These are phyloP conservation scores for Penicillium lagena DNA, from an alignment of 495 filamentous ascomycete genomes.

Conservation along the genomic window DNA sequence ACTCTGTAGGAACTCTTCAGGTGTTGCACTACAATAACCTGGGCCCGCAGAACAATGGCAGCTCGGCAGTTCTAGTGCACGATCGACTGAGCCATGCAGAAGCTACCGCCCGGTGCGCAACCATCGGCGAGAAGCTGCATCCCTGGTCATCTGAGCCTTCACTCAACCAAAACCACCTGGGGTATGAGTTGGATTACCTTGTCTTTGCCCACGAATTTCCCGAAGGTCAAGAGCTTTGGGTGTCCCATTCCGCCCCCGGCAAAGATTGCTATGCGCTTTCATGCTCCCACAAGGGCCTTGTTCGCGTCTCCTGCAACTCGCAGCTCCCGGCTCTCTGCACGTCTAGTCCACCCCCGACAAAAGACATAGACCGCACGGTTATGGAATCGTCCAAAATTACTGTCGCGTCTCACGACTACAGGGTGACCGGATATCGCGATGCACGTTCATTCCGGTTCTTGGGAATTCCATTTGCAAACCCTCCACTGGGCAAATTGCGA, in stretches of 20 bases:
- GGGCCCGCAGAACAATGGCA: slow-evolving; percentile 23
- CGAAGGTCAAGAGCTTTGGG: slow-evolving; percentile 8
- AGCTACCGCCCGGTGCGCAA: slow-evolving; percentile 11
- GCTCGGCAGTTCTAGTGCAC: slow-evolving; percentile 17
- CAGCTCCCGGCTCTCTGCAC: slow-evolving; percentile 20
- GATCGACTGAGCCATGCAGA: slow-evolving; percentile 5
- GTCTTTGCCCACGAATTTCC: slow-evolving; percentile 11
- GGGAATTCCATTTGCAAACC: slow-evolving; percentile 44
- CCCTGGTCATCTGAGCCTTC: slow-evolving; percentile 1
- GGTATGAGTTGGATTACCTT: slow-evolving; percentile 18
- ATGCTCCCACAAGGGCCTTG: background rate
- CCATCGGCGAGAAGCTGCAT: slow-evolving; percentile 20
- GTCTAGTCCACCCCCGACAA: slow-evolving; percentile 18
- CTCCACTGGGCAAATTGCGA: slow-evolving; percentile 27
- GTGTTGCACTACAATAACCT: slow-evolving; percentile 24
- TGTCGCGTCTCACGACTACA: slow-evolving; percentile 17
- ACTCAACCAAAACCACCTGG: slow-evolving; percentile 8
- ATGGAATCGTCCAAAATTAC: slow-evolving; percentile 24
- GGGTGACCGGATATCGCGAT: slow-evolving; percentile 40
- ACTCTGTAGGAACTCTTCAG: slow-evolving; percentile 15
- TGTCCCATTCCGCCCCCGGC: background rate
- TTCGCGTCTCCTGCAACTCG: slow-evolving; percentile 5
- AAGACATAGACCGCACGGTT: slow-evolving; percentile 9
- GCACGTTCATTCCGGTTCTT: slow-evolving; percentile 48
- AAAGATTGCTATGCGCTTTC: slow-evolving; percentile 14